Base-by-base conservation (phyloP, 202 grass and related monocot species). In the Dendrocalamus latiflorus region DNA sequence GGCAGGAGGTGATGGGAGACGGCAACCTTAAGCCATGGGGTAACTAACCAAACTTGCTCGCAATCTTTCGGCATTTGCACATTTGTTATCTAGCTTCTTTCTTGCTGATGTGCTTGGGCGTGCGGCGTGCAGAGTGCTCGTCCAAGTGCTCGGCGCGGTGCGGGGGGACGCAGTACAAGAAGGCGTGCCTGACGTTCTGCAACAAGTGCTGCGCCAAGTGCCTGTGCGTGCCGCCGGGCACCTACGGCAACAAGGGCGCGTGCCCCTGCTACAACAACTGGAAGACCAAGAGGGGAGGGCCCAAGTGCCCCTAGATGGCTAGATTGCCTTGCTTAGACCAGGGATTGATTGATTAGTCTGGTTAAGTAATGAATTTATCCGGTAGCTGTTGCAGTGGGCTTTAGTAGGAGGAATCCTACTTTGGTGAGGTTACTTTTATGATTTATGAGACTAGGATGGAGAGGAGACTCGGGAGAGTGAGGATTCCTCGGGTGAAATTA, bases 251-350 rank as follows among this genome's bases (percentile, higher is more conserved):
- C 91, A 91, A 86, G 91, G 74, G 74, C 30, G 81, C 55, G 5
- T 94, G 88, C 65, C 75, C 89, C 10, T 91, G 89, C 83, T 94
- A 94, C 87, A 89, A 91, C 77, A 89, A 91, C 89, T 91, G 86
- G 89, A 94, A 91, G 84, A 94, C 91, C 88, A 91, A 89, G 79
- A 76, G 77, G 69, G 88, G 88, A 56, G 83, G 88, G 0, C 82
- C 86, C 45, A 91, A 94, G 72, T 94, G 88, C 83, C 91, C 91
- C 2, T 93, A 85, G 47, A 78, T 11, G 42, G 42, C 42, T 43
- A 11, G 8, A 41, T 9, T 0, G 1, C 39, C 39, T 41, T 41
- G 39, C 39, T 41, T 41, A 41, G 39, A 9, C 1, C 33, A 33
- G 33, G 33, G 33, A 33, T 33, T 0, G 49, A 8, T 20, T n/a